Conservation (phyloP, 208 protist genomes). For the Leishmania amazonensis region DNA sequence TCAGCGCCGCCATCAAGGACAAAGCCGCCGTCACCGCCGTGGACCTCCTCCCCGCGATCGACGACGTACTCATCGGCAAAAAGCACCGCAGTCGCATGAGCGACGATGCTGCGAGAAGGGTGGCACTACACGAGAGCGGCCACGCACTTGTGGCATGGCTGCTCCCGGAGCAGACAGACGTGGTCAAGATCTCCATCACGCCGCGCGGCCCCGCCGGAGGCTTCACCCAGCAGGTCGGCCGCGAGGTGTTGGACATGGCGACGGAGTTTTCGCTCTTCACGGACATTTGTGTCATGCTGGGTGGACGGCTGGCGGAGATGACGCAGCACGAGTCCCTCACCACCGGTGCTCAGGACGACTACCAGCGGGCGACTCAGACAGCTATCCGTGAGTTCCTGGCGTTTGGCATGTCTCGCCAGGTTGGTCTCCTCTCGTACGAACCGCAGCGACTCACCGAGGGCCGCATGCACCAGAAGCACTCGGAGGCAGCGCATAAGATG, state of each 20-base stretch:
- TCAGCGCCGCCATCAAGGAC: constrained; percentile 89
- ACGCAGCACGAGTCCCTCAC: constrained; percentile 91
- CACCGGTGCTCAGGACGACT: constrained; percentile 91
- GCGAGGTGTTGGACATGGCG: constrained; percentile 74
- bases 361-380: constrained; percentile 88
- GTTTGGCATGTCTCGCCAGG: constrained; percentile 79
- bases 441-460: constrained; percentile 79
- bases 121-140: constrained; percentile 96
- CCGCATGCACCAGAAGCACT: constrained; percentile 75
- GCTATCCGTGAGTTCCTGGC: constrained; percentile 71
- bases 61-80: constrained; percentile 89
- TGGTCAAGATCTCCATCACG: constrained; percentile 97
- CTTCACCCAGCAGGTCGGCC: constrained; percentile 85
- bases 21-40: constrained; percentile 85
- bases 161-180: constrained; percentile 83
- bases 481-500: constrained; percentile 47
- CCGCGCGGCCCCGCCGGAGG: constrained; percentile 82
- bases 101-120: constrained; percentile 49
- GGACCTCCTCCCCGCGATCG: constrained; percentile 78
- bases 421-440: constrained; percentile 78
- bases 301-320: constrained; percentile 96
- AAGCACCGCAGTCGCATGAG: constrained; percentile 80
- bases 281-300: constrained; percentile 93
- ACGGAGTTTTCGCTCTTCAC: constrained; percentile 93
- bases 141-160: constrained; percentile 96